A percentile compares a stretch with the other conserved stretches of the same genome.
These are phyloP conservation scores for Monilinia vaccinii-corymbosi DNA, from an alignment of 2,329 filamentous ascomycete species.

Conservation along the genomic window DNA sequence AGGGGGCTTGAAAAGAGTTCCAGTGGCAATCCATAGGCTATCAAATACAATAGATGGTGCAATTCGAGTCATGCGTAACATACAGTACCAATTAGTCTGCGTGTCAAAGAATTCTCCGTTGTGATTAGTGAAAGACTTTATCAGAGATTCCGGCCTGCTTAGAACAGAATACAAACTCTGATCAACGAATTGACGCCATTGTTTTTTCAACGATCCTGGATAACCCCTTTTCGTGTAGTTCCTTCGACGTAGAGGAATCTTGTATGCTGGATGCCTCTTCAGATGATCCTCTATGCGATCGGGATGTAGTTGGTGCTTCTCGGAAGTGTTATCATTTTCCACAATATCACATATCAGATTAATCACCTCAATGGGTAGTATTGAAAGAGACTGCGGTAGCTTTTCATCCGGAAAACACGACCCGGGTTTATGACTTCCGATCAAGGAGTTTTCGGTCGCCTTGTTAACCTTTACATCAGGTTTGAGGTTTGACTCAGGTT, in stretches of 20 bases:
- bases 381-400: slow-evolving; percentile 47
- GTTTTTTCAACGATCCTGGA: slow-evolving; percentile 9
- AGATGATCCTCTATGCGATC: slow-evolving; percentile 12
- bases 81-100: slow-evolving; percentile 53
- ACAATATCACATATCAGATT: slow-evolving; percentile 53
- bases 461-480: neutral
- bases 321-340: slow-evolving; percentile 45
- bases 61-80: slow-evolving; percentile 48
- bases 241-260: neutral
- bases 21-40: slow-evolving; percentile 54
- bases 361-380: slow-evolving; percentile 45
- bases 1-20: slow-evolving; percentile 48
- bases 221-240: neutral
- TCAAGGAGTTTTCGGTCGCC: neutral
- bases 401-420: neutral
- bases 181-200: slow-evolving; percentile 54
- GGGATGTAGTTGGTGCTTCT: slow-evolving; percentile 40
- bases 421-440: neutral
- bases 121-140: slow-evolving; percentile 48
- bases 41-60: slow-evolving; percentile 52
- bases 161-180: slow-evolving; percentile 57
- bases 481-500: neutral
- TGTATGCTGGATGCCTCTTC: slow-evolving; percentile 11
- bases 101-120: slow-evolving; percentile 46
- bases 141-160: slow-evolving; percentile 44